Evolutionary conservation across 768 basidiomycete genomes (phyloP), one percentile per base, ranked within the genome.

Genomic region (Boletus rex-veris): DNA sequence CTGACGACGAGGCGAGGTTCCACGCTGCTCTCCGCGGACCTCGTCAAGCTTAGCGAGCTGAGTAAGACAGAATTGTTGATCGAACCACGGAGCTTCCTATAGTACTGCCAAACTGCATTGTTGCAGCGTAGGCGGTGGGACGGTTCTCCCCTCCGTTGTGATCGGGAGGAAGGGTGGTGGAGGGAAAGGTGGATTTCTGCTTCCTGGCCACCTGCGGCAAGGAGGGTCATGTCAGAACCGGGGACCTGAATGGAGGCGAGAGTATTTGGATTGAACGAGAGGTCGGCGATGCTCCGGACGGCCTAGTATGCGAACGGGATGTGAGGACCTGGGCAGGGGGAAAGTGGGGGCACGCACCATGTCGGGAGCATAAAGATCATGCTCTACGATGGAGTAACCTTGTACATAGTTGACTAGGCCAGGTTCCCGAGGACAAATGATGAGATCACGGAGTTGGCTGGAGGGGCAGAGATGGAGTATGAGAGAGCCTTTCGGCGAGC

Each of bases 61-160:
- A 92, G 74, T 53, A 75, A 61, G 21, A 92, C 83, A 7, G 88
- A 88, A 67, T 93, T 93, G 70, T 92, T 92, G 67, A 92, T 92
- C 8, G 86, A 87, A 7, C 84, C 85, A 1, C 71, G 63, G 16
- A 88, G 71, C n/a, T 67, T 70, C 53, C 72, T 74, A 39, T 81
- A 80, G 60, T 75, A 79, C 46, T 82, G 77, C 86, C 87, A 89
- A 4, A 76, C 50, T 12, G 55, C 41, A 53, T 19, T 50, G 16
- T 56, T 57, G 44, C 52, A 53, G 8, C 48, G 58, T 15, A 21
- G 50, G 5, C 46, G 56, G 30, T 58, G 52, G 36, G 59, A 49
- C 18, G 51, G 48, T 33, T 60, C 58, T 14, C 58, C 56, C 42
- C 58, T 48, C 42, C 50, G 53, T 38, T 61, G 60, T 28, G 60